Percentiles rank a stretch among this genome's conserved stretches.
Evolutionary conservation across 2,329 filamentous ascomycete genomes (phyloP).

Genomic region (Exophiala lecanii-corni): DNA sequence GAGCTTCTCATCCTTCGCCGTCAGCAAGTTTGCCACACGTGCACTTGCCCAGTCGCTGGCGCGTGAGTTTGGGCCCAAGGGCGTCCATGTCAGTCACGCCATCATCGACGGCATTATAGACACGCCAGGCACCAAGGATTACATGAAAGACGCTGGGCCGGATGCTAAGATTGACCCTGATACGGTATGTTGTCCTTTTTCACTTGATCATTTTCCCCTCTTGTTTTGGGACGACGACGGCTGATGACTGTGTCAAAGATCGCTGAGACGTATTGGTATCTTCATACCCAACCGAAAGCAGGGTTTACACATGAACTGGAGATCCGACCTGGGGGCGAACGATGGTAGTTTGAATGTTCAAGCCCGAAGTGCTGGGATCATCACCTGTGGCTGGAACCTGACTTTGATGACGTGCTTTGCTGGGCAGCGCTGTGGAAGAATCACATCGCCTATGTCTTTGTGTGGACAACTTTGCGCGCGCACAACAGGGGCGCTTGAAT

Average conservation of each 20-base stretch:
- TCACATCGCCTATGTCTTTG: too few species aligned
- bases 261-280: conserved; percentile 52
- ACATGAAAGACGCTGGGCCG: conserved; percentile 43
- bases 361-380: too few species aligned
- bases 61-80: conserved; percentile 52
- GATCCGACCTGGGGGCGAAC: conserved; percentile 32
- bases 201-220: conserved; percentile 1
- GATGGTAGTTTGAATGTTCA: too few species aligned
- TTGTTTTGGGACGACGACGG: conserved; percentile 10
- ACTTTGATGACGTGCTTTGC: too few species aligned
- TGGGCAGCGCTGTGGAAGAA: too few species aligned
- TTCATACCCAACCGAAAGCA: conserved; percentile 49
- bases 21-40: conserved; percentile 49
- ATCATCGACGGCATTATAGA: conserved; percentile 55
- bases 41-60: conserved; percentile 48
- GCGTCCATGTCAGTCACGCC: conserved; percentile 52
- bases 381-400: too few species aligned
- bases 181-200: conserved; percentile 33
- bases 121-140: conserved; percentile 52
- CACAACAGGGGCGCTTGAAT: too few species aligned
- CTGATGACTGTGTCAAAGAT: conserved; percentile 35
- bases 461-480: too few species aligned
- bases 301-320: conserved; percentile 53
- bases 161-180: conserved; percentile 51
- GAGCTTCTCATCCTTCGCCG: conserved; percentile 46